A percentile compares a stretch with the other conserved stretches of the same genome.
phyloP scores from a whole-genome alignment of 495 filamentous ascomycete genomes.

The Penicillium manginii region DNA sequence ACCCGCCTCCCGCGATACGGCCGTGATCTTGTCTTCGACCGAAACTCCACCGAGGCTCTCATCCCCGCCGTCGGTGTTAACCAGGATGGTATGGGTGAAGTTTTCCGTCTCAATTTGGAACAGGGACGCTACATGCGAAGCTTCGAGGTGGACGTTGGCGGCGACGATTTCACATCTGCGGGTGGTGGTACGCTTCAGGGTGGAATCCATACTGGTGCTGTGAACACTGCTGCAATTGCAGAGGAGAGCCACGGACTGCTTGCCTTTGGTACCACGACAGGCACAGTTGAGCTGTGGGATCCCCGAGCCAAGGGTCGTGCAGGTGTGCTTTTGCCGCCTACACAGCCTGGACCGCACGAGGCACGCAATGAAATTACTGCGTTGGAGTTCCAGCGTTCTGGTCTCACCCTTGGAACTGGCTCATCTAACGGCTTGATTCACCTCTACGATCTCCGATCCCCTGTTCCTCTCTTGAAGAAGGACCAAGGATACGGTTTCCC shows the following conservation, averaged over 20 bases:
- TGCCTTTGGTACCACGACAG: constrained; percentile 92
- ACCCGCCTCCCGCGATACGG: constrained; percentile 91
- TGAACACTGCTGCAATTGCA: constrained; percentile 89
- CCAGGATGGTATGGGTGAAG: constrained; percentile 81
- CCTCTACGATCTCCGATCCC: constrained; percentile 90
- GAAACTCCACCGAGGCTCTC: constrained; percentile 82
- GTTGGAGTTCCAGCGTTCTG: constrained; percentile 81
- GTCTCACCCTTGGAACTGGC: constrained; percentile 85
- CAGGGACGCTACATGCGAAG: constrained; percentile 85
- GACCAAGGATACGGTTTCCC: constrained; percentile 97
- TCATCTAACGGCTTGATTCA: constrained; percentile 86
- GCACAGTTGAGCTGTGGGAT: constrained; percentile 98
- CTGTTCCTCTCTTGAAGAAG: constrained; percentile 81
- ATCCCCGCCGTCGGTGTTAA: constrained; percentile 88
- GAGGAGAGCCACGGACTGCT: constrained; percentile 88
- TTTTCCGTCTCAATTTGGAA: constrained; percentile 91
- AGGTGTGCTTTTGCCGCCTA: constrained; percentile 65
- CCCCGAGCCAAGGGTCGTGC: constrained; percentile 78
- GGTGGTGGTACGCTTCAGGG: constrained; percentile 77
- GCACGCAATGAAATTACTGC: constrained; percentile 80
- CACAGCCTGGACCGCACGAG: constrained; percentile 43
- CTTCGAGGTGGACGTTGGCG: constrained; percentile 82
- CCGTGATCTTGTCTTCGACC: constrained; percentile 83
- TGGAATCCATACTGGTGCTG: constrained; percentile 75
- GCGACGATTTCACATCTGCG: constrained; percentile 68